Base-by-base conservation (phyloP, 164 flowering plant species). In the Dillenia suffruticosa region DNA sequence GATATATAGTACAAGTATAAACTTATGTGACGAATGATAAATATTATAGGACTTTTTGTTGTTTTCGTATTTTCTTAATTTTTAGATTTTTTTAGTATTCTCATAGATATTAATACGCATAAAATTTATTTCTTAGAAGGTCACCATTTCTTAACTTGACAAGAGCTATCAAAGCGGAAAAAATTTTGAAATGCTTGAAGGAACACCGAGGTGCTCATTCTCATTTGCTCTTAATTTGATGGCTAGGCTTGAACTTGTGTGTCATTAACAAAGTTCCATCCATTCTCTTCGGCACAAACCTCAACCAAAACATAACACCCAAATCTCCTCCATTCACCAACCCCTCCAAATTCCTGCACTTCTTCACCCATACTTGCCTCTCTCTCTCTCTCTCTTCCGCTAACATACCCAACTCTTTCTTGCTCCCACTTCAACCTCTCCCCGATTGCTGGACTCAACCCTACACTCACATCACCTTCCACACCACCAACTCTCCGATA, bases 341-440 rank as follows among this genome's bases (percentile, higher is more conserved):
- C 11, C 19, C 59, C 65, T 2, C 63, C 68, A 63, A 48, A 66
- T 22, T 79, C 67, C 59, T 80, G 84, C 16, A 47, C 72, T 68
- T 74, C 50, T 69, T 58, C 56, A 78, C 71, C 49, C 63, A 73
- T 50, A 61, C 81, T 54, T 73, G 59, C 45, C 63, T 66, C 13
- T 67, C 79, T 1, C 62, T 58, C 26, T 43, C 63, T 66, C 13
- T 67, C 79, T 1, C 62, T 58, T 43, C 66, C 78, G 4, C 59
- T 65, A 12, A 22, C 24, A 79, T 79, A 76, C 45, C 86, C 87
- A 17, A 58, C 75, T 58, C 80, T 79, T 22, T 63, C 79, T 63
- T 77, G 62, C 67, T 79, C 85, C 89, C 88, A 78, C 57, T 63
- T 78, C 84, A 84, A 76, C 57, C 81, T 74, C 60, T 78, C 78